phyloP scores from a whole-genome alignment of 192 early-diverging fungal genomes.

The Obelidium mucronatum region DNA sequence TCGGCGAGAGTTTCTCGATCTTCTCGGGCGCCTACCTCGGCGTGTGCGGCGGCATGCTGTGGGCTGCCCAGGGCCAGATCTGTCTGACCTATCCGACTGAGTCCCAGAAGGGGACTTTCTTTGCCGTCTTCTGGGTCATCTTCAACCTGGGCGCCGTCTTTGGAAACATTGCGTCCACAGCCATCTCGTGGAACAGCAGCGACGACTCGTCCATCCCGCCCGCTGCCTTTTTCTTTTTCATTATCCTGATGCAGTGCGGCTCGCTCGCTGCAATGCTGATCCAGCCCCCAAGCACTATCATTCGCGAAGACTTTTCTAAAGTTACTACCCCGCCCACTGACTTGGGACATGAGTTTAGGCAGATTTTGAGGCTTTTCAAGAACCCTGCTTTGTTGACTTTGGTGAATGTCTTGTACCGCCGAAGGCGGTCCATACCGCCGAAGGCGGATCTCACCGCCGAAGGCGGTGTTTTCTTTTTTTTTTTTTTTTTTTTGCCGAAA shows the following conservation, averaged over 20 bases:
- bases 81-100: conserved; percentile 86
- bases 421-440: too few relatives aligned
- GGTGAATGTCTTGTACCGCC: conserved; percentile 14
- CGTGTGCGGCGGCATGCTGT: conserved; percentile 78
- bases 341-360: too few relatives aligned
- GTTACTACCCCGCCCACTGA: conserved; percentile 68
- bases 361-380: conserved; percentile 66
- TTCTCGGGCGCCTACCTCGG: conserved; percentile 80
- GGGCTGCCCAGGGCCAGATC: conserved; percentile 65
- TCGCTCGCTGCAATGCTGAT: conserved; percentile 61
- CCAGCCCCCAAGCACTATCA: conserved; percentile 68
- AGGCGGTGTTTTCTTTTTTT: too few relatives aligned
- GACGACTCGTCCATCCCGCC: conserved; percentile 54
- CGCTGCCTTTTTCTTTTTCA: conserved; percentile 75
- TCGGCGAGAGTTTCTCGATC: conserved; percentile 62
- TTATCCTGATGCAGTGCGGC: conserved; percentile 60
- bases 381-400: conserved; percentile 74
- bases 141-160: conserved; percentile 83
- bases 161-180: conserved; percentile 76
- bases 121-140: conserved; percentile 88
- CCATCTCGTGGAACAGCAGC: conserved; percentile 67
- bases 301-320: conserved; percentile 71
- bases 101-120: conserved; percentile 77
- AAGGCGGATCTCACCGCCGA: too few relatives aligned
- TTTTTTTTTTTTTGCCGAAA: too few relatives aligned